phyloP scores from a whole-genome alignment of 176 grass and related monocot species.

The Bonia amplexicaulis region DNA sequence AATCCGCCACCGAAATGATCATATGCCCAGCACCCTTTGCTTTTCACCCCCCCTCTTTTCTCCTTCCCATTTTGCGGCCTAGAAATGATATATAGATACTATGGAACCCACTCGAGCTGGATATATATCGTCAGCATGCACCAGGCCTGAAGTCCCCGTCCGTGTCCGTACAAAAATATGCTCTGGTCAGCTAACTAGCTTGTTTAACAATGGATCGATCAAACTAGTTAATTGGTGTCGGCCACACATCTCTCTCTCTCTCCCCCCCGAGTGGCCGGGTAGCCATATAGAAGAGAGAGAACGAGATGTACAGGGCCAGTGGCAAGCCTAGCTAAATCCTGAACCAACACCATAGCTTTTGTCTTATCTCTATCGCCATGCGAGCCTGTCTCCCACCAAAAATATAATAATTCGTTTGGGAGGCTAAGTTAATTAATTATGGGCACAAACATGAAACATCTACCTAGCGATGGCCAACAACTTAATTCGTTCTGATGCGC shows the following conservation, averaged over 20 bases:
- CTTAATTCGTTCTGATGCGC: not conserved
- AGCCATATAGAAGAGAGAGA: not conserved
- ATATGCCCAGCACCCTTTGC: conserved; percentile 9
- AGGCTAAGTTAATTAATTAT: not conserved
- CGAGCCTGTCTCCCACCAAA: conserved; percentile 22
- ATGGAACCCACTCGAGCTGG: conserved; percentile 35
- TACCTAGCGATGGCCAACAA: not conserved
- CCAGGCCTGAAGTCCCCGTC: not conserved
- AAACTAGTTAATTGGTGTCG: conserved; percentile 39
- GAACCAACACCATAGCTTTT: conserved; percentile 23
- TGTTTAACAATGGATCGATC: conserved; percentile 10
- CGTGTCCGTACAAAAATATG: conserved; percentile 4
- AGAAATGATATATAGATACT: conserved; percentile 8
- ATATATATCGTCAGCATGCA: conserved; percentile 9
- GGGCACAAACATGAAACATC: not conserved
- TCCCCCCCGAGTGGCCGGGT: not conserved
- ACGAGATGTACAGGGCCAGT: not conserved
- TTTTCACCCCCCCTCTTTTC: not conserved
- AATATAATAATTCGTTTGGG: not conserved
- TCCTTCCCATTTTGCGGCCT: not conserved
- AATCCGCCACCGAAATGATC: conserved; percentile 40
- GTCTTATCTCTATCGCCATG: conserved; percentile 36
- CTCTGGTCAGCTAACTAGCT: conserved; percentile 6
- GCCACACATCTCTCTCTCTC: not conserved
- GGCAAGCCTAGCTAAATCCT: not conserved